Evolutionary conservation across 768 basidiomycete genomes (phyloP).

Genomic region (Lanmaoa pseudosensibilis): DNA sequence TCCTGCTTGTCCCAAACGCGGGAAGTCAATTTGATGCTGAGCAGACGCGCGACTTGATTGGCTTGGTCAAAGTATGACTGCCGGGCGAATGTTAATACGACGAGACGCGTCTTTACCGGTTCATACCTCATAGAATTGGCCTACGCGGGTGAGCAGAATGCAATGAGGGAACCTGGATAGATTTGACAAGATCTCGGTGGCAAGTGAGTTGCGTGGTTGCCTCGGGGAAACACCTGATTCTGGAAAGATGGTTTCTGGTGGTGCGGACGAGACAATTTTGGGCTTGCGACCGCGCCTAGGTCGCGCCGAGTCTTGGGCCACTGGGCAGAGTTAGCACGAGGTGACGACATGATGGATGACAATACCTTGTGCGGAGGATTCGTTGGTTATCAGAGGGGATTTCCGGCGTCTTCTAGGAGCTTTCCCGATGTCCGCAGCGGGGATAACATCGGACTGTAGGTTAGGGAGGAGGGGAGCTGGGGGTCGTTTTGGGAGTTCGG

Average conservation of each 20-base stretch:
- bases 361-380: conserved; percentile 8
- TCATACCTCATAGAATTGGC: conserved; percentile 91
- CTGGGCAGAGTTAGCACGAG: not conserved
- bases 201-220: conserved; percentile 52
- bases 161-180: conserved; percentile 81
- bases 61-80: conserved; percentile 97
- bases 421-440: not conserved
- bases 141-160: conserved; percentile 86
- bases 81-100: conserved; percentile 6
- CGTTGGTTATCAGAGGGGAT: not conserved
- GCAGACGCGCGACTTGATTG: conserved; percentile 65
- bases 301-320: not conserved
- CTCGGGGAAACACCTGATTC: conserved; percentile 5
- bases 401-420: not conserved
- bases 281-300: conserved; percentile 23
- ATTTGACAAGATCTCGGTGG: conserved; percentile 70
- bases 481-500: conserved; percentile 55
- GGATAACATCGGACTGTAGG: not conserved
- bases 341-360: not conserved
- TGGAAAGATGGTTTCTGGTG: not conserved
- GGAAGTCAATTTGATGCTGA: conserved; percentile 82
- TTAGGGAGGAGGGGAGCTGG: not conserved
- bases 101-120: not conserved
- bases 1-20: conserved; percentile 69
- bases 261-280: not conserved